A percentile compares a stretch with the other conserved stretches of the same genome.
These are phyloP conservation scores for Kodamaea leandrae DNA, from an alignment of 805 yeast species.

Conservation along the genomic window DNA sequence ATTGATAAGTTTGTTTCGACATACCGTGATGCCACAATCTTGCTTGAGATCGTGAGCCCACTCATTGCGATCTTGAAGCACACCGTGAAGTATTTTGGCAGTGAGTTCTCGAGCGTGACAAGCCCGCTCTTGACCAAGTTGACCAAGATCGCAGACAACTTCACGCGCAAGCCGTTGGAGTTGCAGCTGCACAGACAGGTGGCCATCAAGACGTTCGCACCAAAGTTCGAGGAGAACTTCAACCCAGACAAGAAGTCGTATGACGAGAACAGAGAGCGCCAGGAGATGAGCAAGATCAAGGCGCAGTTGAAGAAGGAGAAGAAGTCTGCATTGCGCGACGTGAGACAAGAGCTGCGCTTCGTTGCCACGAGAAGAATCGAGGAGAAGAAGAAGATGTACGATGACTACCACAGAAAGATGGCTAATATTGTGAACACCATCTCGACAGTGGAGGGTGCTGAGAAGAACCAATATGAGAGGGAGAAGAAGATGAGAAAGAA, in stretches of 20 bases:
- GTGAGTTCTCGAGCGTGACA: constrained; percentile 27
- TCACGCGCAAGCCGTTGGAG: constrained; percentile 54
- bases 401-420: constrained; percentile 86
- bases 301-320: constrained; percentile 88
- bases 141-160: constrained; percentile 41
- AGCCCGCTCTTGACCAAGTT: constrained; percentile 49
- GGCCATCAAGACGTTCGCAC: constrained; percentile 80
- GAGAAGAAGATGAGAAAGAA: constrained; percentile 68
- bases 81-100: constrained; percentile 34
- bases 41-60: constrained; percentile 56
- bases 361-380: constrained; percentile 80
- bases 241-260: constrained; percentile 93
- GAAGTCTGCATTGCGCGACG: constrained; percentile 82
- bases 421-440: constrained; percentile 81
- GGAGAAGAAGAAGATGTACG: constrained; percentile 71
- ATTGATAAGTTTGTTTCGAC: constrained; percentile 32
- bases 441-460: constrained; percentile 93
- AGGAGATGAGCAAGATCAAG: constrained; percentile 78
- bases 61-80: constrained; percentile 44
- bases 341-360: constrained; percentile 85
- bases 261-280: constrained; percentile 77
- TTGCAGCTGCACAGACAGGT: constrained; percentile 83
- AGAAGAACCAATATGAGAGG: constrained; percentile 85
- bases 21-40: constrained; percentile 65
- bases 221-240: constrained; percentile 92